Conservation (phyloP, 495 filamentous ascomycete genomes). For the Aspergillus incahuasiensis region DNA sequence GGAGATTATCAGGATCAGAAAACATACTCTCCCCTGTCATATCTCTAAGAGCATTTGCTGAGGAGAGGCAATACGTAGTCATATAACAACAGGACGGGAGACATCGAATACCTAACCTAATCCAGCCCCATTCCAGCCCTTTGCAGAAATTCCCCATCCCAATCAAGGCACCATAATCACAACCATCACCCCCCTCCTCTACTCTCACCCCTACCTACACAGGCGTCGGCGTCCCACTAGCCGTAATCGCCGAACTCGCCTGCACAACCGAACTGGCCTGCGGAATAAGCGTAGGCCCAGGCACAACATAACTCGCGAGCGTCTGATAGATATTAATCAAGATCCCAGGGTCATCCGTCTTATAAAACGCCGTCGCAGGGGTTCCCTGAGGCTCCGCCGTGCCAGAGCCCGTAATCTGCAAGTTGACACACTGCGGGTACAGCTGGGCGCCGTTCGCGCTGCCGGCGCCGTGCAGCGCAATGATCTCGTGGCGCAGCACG, state of each 20-base stretch:
- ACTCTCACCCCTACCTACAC: no score
- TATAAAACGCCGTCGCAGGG: conserved; percentile 53
- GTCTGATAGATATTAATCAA: conserved; percentile 54
- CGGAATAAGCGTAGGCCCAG: conserved; percentile 33
- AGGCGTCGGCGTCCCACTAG: conserved; percentile 6
- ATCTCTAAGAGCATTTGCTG: no score
- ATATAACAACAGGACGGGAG: no score
- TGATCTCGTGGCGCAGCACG: conserved; percentile 66
- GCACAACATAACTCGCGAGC: conserved; percentile 40
- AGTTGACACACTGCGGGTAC: conserved; percentile 68
- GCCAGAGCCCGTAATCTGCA: conserved; percentile 58
- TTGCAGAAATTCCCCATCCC: no score
- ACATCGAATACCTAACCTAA: no score
- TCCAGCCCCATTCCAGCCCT: no score
- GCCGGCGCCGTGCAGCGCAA: conserved; percentile 59
- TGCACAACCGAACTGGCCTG: not conserved
- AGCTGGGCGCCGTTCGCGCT: conserved; percentile 56
- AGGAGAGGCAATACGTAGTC: no score
- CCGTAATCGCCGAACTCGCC: conserved; percentile 8
- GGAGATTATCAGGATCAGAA: no score
- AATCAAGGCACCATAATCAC: no score
- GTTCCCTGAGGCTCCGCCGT: conserved; percentile 46
- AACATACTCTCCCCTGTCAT: no score
- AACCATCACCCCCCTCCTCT: no score
- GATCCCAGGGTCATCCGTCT: conserved; percentile 50